These are phyloP conservation scores for Trichoderma semiorbis DNA, from an alignment of 2,329 filamentous ascomycete species.

Conservation along the genomic window DNA sequence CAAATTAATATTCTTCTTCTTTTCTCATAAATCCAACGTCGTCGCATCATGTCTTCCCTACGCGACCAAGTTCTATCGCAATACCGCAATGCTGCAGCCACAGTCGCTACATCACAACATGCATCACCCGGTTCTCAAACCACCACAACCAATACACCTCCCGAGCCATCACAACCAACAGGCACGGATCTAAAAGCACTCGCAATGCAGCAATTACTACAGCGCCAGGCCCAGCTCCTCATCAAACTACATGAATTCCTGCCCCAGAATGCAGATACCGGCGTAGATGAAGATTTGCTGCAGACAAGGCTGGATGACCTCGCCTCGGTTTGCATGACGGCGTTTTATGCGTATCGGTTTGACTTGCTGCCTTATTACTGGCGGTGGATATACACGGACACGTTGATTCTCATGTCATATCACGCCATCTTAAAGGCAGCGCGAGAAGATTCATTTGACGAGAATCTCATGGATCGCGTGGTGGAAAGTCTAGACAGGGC, in stretches of 20 bases:
- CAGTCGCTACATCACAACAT: conserved; percentile 17
- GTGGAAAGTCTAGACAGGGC: conserved; percentile 70
- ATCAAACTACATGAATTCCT: conserved; percentile 25
- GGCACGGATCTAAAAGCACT: conserved; percentile 10
- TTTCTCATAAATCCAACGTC: neutral
- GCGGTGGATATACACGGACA: conserved; percentile 69
- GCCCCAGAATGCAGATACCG: neutral
- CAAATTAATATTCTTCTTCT: neutral
- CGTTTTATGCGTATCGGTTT: conserved; percentile 68
- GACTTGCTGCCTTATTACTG: conserved; percentile 64
- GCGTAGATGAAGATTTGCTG: conserved; percentile 28
- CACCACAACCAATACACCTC: neutral
- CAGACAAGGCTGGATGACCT: conserved; percentile 52
- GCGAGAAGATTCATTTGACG: conserved; percentile 9
- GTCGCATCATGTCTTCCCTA: conserved; percentile 22
- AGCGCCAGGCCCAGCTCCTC: conserved; percentile 28
- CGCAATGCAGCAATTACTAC: conserved; percentile 29
- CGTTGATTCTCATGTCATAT: conserved; percentile 61
- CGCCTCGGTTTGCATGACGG: conserved; percentile 56
- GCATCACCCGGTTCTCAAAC: neutral
- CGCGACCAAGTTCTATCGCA: conserved; percentile 24
- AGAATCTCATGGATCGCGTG: conserved; percentile 46
- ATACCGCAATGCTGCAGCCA: conserved; percentile 26
- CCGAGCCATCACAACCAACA: neutral
- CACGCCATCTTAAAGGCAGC: conserved; percentile 28